Percentiles rank a stretch among this genome's conserved stretches.
Conservation (phyloP, 768 basidiomycete genomes). For the Suillus cothurnatus region DNA sequence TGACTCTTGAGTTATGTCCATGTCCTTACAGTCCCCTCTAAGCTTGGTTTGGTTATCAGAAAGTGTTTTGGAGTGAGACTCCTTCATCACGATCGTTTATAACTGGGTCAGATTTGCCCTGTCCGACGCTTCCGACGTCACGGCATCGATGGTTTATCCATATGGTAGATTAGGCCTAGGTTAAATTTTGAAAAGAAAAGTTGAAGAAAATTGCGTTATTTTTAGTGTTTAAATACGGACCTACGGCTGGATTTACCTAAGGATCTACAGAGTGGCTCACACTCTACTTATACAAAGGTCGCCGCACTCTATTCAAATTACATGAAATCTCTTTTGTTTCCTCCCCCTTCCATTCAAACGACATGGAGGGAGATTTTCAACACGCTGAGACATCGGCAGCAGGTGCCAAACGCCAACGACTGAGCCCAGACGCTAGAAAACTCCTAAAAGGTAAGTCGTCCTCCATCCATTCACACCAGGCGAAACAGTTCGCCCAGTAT, state of each 20-base stretch:
- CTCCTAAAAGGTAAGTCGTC: neutral
- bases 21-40: neutral
- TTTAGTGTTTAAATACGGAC: constrained; percentile 2
- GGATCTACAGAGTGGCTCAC: constrained; percentile 3
- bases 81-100: neutral
- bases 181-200: neutral
- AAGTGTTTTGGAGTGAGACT: neutral
- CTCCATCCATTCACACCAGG: neutral
- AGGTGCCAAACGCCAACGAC: neutral
- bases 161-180: neutral
- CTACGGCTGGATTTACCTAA: neutral
- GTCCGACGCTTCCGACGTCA: neutral
- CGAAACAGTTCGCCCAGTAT: neutral
- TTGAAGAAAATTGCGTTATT: neutral
- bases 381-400: constrained; percentile 2
- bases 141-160: neutral
- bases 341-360: neutral
- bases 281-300: constrained; percentile 4
- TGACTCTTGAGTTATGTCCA: neutral
- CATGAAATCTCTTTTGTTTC: neutral
- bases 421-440: neutral
- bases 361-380: neutral
- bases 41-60: neutral
- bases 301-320: neutral
- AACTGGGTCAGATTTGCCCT: neutral